Base-by-base conservation (phyloP, 179 eudicot species). In the Heliamphora pulchella region DNA sequence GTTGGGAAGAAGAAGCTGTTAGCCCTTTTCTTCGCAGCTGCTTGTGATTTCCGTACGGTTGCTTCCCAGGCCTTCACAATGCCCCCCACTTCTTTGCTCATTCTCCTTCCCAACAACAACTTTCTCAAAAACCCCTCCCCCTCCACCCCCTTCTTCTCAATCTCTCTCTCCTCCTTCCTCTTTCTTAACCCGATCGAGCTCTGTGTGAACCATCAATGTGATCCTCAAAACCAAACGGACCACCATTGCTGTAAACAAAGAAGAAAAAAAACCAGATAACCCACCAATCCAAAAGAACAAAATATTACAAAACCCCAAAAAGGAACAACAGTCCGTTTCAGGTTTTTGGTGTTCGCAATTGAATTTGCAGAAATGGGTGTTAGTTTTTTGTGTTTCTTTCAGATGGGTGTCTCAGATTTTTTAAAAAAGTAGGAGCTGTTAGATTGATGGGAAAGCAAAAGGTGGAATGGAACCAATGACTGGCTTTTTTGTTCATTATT, bases 21-120 rank as follows among this genome's bases (percentile, higher is more conserved):
- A 9, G 89, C 83, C 88, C 87, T 88, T 73, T 87, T 93, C 85
- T 86, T 91, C 22, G 89, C 91, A 4, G 84, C 71, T 83, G 81
- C 70, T 79, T 84, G 86, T 82, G 92, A 79, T 87, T 81, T 94
- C 51, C 89, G 86, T 72, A 92, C 64, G 54, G 86, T 87, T 73
- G 84, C 73, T 81, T 88, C 94, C 90, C 87, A 90, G 71, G 90
- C 89, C 84, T 91, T 91, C 82, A 84, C 83, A 87, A 91, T 83
- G 74, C 91, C 92, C 59, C 86, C 74, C 65, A 88, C 66, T 80
- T 89, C 91, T 85, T 83, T 92, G 93, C 75, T 90, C 94, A 89
- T 93, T 83, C 72, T 85, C 80, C 77, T 83, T 39, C 79, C 68
- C n/a, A n/a, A n/a, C 50, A 76, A 76, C 75, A 58, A 59, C 58